Conservation (phyloP, 2,329 filamentous ascomycete genomes). For the Arachnopeziza araneosa region DNA sequence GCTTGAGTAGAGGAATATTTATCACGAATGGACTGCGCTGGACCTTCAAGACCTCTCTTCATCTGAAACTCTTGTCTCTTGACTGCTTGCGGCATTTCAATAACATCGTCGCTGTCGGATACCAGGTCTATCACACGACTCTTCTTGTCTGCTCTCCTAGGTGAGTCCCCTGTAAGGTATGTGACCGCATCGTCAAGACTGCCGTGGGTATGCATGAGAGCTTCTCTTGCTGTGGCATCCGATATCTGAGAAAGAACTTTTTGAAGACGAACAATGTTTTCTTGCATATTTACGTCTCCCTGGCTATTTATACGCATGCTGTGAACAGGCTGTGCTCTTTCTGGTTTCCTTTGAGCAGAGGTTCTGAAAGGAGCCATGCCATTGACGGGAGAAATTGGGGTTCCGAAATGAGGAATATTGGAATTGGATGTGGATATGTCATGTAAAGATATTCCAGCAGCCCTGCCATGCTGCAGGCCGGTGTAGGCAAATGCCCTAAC, state of each 20-base stretch:
- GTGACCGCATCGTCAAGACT: slow-evolving; percentile 50
- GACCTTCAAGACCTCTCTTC: slow-evolving; percentile 49
- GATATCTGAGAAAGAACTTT: slow-evolving; percentile 42
- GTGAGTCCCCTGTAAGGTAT: slow-evolving; percentile 33
- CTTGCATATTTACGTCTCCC: slow-evolving; percentile 40
- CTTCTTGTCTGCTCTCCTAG: slow-evolving; percentile 12
- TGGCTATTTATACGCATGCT: slow-evolving; percentile 45
- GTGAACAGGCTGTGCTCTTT: slow-evolving; percentile 40
- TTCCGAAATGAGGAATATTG: neutral
- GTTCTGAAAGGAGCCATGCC: neutral
- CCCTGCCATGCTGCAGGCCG: neutral
- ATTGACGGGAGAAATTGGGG: neutral
- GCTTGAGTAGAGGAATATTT: slow-evolving; percentile 49
- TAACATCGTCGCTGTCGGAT: slow-evolving; percentile 30
- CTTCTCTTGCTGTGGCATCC: slow-evolving; percentile 42
- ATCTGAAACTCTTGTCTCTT: slow-evolving; percentile 40
- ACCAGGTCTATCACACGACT: slow-evolving; percentile 17
- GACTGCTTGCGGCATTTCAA: slow-evolving; percentile 18
- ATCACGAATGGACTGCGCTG: slow-evolving; percentile 50
- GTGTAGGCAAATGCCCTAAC: slow-evolving; percentile 22
- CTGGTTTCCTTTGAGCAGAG: slow-evolving; percentile 32
- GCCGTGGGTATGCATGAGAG: slow-evolving; percentile 43
- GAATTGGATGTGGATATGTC: neutral
- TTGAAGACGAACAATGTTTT: slow-evolving; percentile 47
- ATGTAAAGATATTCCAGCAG: neutral